A percentile compares a stretch with the other conserved stretches of the same genome.
Evolutionary conservation across 352 stramenopile species (phyloP).

Genomic region (Globisporangium yorkense): DNA sequence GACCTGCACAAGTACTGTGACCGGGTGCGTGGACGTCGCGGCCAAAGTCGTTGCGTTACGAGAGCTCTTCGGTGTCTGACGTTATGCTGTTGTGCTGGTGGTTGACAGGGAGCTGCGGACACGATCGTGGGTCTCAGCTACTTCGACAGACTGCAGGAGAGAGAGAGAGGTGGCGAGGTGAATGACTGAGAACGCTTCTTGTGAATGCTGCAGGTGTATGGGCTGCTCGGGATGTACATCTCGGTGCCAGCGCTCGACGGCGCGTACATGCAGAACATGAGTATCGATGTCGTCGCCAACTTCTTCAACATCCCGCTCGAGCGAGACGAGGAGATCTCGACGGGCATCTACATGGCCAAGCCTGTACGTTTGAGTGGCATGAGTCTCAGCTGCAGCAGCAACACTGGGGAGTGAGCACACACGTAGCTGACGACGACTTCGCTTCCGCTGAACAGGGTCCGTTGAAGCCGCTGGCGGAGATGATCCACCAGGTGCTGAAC

Average conservation of each 20-base stretch:
- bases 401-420: neutral
- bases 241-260: slow-evolving; percentile 57
- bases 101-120: slow-evolving; percentile 48
- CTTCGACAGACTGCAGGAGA: neutral
- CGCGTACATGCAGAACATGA: slow-evolving; percentile 51
- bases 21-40: slow-evolving; percentile 21
- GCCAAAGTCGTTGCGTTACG: neutral
- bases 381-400: neutral
- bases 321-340: slow-evolving; percentile 60
- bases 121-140: slow-evolving; percentile 46
- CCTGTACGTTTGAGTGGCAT: slow-evolving; percentile 24
- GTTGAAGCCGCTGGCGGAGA: slow-evolving; percentile 56
- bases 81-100: neutral
- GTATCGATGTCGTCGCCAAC: slow-evolving; percentile 56
- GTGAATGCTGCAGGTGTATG: slow-evolving; percentile 42
- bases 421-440: too few relatives aligned
- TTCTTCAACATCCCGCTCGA: slow-evolving; percentile 75
- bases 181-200: neutral
- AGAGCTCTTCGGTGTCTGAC: neutral
- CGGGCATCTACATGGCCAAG: slow-evolving; percentile 80
- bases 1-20: slow-evolving; percentile 70
- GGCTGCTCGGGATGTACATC: slow-evolving; percentile 85
- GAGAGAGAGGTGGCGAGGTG: neutral
- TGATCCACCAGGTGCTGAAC: slow-evolving; percentile 53
- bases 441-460: slow-evolving; percentile 30